phyloP scores from a whole-genome alignment of 2,329 filamentous ascomycete species.

The Paecilomyces variotii region DNA sequence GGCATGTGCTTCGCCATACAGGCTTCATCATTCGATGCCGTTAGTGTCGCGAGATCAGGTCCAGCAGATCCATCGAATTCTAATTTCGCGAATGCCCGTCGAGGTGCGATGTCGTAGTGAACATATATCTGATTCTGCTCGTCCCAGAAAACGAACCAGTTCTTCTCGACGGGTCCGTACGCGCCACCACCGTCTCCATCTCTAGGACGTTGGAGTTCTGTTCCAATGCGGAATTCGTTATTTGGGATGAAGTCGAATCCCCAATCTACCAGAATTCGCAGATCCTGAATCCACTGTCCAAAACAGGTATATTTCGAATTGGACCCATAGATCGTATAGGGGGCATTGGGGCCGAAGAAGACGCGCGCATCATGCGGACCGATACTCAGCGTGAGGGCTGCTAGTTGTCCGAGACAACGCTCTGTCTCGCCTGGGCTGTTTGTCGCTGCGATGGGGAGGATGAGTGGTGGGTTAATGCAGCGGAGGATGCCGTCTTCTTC shows the following conservation, averaged over 20 bases:
- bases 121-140: conserved; percentile 36
- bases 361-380: conserved; percentile 54
- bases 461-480: conserved; percentile 22
- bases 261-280: conserved; percentile 44
- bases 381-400: conserved; percentile 35
- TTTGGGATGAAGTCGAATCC: conserved; percentile 11
- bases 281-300: conserved; percentile 50
- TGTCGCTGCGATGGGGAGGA: conserved; percentile 43
- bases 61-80: conserved; percentile 40
- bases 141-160: conserved; percentile 58
- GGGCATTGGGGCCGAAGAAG: conserved; percentile 45
- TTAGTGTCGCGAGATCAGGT: conserved; percentile 37
- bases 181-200: conserved; percentile 15
- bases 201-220: conserved; percentile 45
- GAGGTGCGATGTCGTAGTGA: conserved; percentile 47
- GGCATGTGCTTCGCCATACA: conserved; percentile 45
- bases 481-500: background rate
- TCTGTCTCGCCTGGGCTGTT: conserved; percentile 16
- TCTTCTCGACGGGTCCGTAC: conserved; percentile 47
- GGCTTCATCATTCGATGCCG: conserved; percentile 30
- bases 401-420: conserved; percentile 39
- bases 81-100: conserved; percentile 44
- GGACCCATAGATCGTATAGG: conserved; percentile 49
- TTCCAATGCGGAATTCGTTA: conserved; percentile 35
- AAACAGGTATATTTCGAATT: conserved; percentile 50